Conservation (phyloP, 1,284 basidiomycete species). For the Ceratorhiza oryzae-sativae region DNA sequence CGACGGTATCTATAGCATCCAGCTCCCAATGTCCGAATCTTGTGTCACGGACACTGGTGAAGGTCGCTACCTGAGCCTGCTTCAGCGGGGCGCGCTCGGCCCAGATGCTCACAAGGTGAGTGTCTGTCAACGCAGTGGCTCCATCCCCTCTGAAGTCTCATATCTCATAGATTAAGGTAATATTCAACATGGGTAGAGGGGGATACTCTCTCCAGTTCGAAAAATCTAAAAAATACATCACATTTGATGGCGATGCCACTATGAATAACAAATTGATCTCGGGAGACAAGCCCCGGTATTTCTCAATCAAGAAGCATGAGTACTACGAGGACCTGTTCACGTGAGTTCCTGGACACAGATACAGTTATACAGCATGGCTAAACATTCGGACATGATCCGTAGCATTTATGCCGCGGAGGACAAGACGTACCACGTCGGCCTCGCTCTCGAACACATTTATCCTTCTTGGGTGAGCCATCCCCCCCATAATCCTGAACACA, state of each 20-base stretch:
- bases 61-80: not conserved
- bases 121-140: not conserved
- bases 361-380: no score
- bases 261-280: constrained; percentile 13
- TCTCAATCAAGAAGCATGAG: constrained; percentile 1
- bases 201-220: not conserved
- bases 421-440: not conserved
- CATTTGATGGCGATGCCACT: not conserved
- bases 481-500: no score
- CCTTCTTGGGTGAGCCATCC: constrained; percentile 1
- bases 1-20: constrained; percentile 8
- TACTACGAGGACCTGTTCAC: not conserved
- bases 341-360: not conserved
- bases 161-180: not conserved
- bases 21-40: not conserved
- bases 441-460: constrained; percentile 6
- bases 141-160: not conserved
- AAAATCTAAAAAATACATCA: not conserved
- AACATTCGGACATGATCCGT: no score
- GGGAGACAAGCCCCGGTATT: constrained; percentile 22
- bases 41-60: constrained; percentile 7
- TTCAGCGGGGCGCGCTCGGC: not conserved
- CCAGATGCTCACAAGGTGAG: constrained; percentile 5
- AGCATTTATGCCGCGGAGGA: not conserved
- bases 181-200: not conserved